These are phyloP conservation scores for Coniferiporia weirii DNA, from an alignment of 1,284 basidiomycete genomes.

Conservation along the genomic window DNA sequence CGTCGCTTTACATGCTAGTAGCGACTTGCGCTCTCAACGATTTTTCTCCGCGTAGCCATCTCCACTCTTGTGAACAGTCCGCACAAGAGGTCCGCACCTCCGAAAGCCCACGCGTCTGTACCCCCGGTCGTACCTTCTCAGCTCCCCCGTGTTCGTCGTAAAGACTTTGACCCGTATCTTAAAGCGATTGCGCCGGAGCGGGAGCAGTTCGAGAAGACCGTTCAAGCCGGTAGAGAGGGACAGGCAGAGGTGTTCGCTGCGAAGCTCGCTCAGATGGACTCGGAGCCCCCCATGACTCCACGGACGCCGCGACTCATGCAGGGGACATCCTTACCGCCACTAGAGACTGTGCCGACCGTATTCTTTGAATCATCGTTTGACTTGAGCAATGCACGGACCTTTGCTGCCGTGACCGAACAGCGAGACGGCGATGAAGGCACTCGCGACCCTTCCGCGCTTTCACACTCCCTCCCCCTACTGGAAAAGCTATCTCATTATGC, in stretches of 20 bases:
- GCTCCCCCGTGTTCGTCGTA: slow-evolving; percentile 73
- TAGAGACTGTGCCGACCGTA: slow-evolving; percentile 74
- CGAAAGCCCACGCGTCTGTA: slow-evolving; percentile 76
- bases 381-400: slow-evolving; percentile 81
- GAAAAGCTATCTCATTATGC: slow-evolving; percentile 91
- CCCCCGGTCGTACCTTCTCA: slow-evolving; percentile 68
- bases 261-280: slow-evolving; percentile 12
- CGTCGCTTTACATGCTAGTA: slow-evolving; percentile 21
- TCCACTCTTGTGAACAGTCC: slow-evolving; percentile 83
- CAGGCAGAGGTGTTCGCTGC: slow-evolving; percentile 13
- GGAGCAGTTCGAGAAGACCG: slow-evolving; percentile 59
- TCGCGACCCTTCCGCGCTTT: slow-evolving; percentile 51
- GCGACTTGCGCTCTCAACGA: not conserved
- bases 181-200: slow-evolving; percentile 71
- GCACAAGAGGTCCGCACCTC: slow-evolving; percentile 76
- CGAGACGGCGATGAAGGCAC: slow-evolving; percentile 26
- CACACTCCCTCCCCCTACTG: slow-evolving; percentile 72
- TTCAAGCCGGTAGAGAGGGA: slow-evolving; percentile 41
- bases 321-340: slow-evolving; percentile 51
- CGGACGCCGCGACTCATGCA: slow-evolving; percentile 29
- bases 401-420: slow-evolving; percentile 75
- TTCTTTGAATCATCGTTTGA: slow-evolving; percentile 82
- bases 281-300: slow-evolving; percentile 25
- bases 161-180: slow-evolving; percentile 83
- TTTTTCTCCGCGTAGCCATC: slow-evolving; percentile 41